Base-by-base conservation (phyloP, 1,139 yeast species). In the Taphrina wiesneri region DNA sequence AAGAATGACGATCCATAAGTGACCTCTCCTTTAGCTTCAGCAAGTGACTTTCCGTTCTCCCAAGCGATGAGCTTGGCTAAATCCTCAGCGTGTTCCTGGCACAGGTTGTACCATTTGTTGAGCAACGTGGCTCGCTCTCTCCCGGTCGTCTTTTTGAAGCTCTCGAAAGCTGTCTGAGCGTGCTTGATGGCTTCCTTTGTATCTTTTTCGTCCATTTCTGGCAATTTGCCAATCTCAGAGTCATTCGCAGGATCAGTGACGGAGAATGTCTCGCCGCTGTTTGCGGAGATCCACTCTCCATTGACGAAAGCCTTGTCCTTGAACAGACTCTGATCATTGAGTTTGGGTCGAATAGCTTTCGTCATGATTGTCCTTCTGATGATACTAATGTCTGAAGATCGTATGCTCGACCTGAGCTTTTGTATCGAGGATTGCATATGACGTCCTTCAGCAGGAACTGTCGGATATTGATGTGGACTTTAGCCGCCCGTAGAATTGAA, bases 41-140 rank as follows among this genome's bases (percentile, higher is more conserved):
- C 79, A 62, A 84, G 77, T 0, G 95, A 85, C 77, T 90, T 90
- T 68, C 97, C 97, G 74, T 90, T 90, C 76, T 90, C 97, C 79
- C 87, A 81, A 3, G 92, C 84, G 61, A 88, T 80, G 67, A 90
- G 77, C 70, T 79, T 84, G 17, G 92, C 96, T 70, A 90, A 81
- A 75, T 90, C 97, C 15, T 86, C 88, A 62, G 80, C 79, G 75
- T 90, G 86, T 67, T 85, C 87, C 43, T 82, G 76, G 82, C 89
- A 84, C 67, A 88, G 79, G 49, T 82, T 78, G 75, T 83, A 84
- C 79, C 90, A 77, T 60, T 83, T 85, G 72, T 87, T 81, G 71
- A 90, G 81, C 83, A 87, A 80, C 56, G 78, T 78, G 11, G 95
- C 77, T 72, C 97, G 84, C 67, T 87, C 84, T 69, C 90, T 83